Percentiles rank a stretch among this genome's conserved stretches.
Evolutionary conservation across 768 basidiomycete species (phyloP).

Genomic region (Suillus lakei): DNA sequence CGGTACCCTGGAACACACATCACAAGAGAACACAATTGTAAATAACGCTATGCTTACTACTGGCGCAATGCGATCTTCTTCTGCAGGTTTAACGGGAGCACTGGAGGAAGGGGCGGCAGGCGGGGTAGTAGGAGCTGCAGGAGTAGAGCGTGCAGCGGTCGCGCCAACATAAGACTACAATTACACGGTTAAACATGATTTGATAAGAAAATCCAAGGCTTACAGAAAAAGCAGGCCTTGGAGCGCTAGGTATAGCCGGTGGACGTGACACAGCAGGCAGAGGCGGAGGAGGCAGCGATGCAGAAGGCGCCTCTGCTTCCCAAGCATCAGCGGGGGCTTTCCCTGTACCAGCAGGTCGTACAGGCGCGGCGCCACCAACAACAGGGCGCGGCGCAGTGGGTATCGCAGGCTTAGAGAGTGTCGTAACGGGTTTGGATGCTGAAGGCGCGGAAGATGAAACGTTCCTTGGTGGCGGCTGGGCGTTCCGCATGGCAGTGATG

Average conservation of each 20-base stretch:
- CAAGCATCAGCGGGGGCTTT: constrained; percentile 62
- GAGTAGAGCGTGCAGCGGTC: constrained; percentile 24
- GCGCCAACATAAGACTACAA: constrained; percentile 20
- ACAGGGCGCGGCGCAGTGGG: constrained; percentile 52
- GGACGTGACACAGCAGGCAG: constrained; percentile 53
- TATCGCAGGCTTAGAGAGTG: constrained; percentile 34
- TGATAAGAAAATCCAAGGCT: constrained; percentile 22
- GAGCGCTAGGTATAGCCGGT: constrained; percentile 46
- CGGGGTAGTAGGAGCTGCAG: constrained; percentile 36
- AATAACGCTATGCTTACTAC: constrained; percentile 45
- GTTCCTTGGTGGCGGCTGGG: constrained; percentile 36
- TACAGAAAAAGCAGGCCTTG: constrained; percentile 48
- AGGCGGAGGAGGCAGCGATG: constrained; percentile 45
- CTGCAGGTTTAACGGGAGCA: constrained; percentile 66
- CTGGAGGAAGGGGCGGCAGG: constrained; percentile 49
- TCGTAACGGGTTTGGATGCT: constrained; percentile 7
- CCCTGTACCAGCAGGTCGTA: constrained; percentile 42
- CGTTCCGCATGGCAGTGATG: constrained; percentile 61
- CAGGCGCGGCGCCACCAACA: constrained; percentile 48
- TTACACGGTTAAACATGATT: constrained; percentile 11
- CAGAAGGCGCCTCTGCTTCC: constrained; percentile 52
- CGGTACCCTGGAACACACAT: constrained; percentile 57
- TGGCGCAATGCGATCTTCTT: constrained; percentile 84
- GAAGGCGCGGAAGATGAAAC: constrained; percentile 31
- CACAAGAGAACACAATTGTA: background rate